Evolutionary conservation across 176 grass and related monocot genomes (phyloP), one percentile per base, ranked within the genome.

Genomic region (Olyra latifolia): DNA sequence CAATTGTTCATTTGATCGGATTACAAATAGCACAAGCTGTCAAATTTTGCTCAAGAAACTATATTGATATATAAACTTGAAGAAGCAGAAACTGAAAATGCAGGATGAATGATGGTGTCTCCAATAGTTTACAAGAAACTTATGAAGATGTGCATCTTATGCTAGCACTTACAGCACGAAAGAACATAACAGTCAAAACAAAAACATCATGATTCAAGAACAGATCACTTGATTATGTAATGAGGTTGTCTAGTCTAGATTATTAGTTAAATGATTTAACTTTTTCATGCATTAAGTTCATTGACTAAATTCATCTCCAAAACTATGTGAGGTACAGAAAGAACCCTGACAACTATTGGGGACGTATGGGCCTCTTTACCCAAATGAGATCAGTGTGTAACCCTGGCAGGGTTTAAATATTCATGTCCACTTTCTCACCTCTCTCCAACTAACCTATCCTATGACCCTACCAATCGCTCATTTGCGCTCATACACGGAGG

Each of bases 381-480:
- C 20, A 62, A 63, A 56, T 75, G 58, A 48, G 30, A 87, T 63
- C 16, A 23, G 4, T 59, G 4, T 59, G 23, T 32, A 87, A 29
- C 79, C 78, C 47, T 65, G 59, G 50, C 19, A 66, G 16, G n/a
- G 30, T 58, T 57, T 24, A 87, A 67, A 65, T 42, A 64, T 76
- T 56, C 25, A 72, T 55, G 54, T 52, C 45, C 50, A 54, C 27
- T 82, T 77, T 53, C 66, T 79, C 17, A 62, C 20, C 11, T 65
- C 46, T 25, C 25, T 67, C 46, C 1, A 76, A 32, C 46, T 7
- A 50, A 71, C 23, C 65, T 47, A 62, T 55, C 38, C 28, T 64
- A 22, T 42, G 42, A 82, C 46, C 24, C 54, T 38, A 41, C 35
- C 45, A 54, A 77, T 66, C 45, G 13, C 38, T 39, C 32, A 53